A percentile compares a stretch with the other conserved stretches of the same genome.
These are phyloP conservation scores for Coemansia sp. DNA, from an alignment of 192 early-diverging fungal species.

Conservation along the genomic window DNA sequence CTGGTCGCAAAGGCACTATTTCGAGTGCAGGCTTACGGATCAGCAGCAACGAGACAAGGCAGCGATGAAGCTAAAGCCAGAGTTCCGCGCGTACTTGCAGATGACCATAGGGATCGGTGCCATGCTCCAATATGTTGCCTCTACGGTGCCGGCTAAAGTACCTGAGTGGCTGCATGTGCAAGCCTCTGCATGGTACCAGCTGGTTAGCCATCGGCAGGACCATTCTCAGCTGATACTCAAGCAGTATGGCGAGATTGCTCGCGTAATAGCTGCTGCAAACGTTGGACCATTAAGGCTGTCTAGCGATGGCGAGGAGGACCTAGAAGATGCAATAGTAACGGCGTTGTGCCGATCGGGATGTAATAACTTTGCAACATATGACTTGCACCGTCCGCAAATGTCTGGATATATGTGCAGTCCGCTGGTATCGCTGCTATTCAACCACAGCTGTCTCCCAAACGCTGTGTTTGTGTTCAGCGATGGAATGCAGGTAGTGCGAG, in stretches of 20 bases:
- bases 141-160: neutral
- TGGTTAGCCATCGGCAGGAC: slow-evolving; percentile 26
- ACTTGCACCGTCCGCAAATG: slow-evolving; percentile 2
- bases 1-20: slow-evolving; percentile 34
- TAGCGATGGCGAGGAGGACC: neutral
- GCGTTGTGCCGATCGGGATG: slow-evolving; percentile 29
- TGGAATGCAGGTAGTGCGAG: slow-evolving; percentile 23
- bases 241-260: slow-evolving; percentile 37
- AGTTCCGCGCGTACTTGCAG: slow-evolving; percentile 24
- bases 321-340: slow-evolving; percentile 2
- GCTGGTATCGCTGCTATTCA: slow-evolving; percentile 37
- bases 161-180: slow-evolving; percentile 32
- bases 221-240: slow-evolving; percentile 32
- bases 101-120: slow-evolving; percentile 20
- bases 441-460: slow-evolving; percentile 49
- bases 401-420: slow-evolving; percentile 41
- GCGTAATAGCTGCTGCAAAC: slow-evolving; percentile 3
- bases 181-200: slow-evolving; percentile 21
- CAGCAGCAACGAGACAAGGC: neutral
- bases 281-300: neutral
- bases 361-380: slow-evolving; percentile 40
- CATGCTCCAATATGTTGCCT: neutral
- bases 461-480: slow-evolving; percentile 15
- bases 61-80: slow-evolving; percentile 24
- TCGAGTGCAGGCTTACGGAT: slow-evolving; percentile 17